Conservation (phyloP, 106 monocot species). For the Agapanthus africanus region DNA sequence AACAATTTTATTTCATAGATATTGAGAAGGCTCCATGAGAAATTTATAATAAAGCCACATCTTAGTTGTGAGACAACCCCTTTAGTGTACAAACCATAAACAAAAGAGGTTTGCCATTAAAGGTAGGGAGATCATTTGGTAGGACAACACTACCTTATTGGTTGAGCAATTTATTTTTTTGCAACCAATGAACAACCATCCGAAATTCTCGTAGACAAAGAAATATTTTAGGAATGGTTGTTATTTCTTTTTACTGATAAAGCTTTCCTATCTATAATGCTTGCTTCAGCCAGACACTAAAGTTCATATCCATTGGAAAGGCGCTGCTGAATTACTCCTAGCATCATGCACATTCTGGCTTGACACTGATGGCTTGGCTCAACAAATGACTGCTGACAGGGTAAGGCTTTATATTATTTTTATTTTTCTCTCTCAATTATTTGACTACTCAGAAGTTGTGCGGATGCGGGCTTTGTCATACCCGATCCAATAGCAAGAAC, state of each 20-base stretch:
- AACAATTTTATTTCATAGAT: too few relatives aligned
- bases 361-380: slow-evolving; percentile 39
- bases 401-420: slow-evolving; percentile 21
- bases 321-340: slow-evolving; percentile 89
- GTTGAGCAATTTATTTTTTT: too few relatives aligned
- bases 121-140: neutral
- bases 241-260: neutral
- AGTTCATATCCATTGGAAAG: slow-evolving; percentile 94
- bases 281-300: slow-evolving; percentile 29
- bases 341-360: slow-evolving; percentile 75
- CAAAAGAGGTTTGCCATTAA: too few relatives aligned
- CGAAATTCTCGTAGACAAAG: too few relatives aligned
- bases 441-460: neutral
- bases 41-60: too few relatives aligned
- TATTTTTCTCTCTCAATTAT: neutral
- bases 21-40: too few relatives aligned
- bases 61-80: too few relatives aligned
- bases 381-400: slow-evolving; percentile 46
- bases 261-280: neutral
- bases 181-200: too few relatives aligned
- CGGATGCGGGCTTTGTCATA: neutral
- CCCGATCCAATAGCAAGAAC: too few relatives aligned
- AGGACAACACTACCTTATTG: neutral
- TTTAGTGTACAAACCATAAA: too few relatives aligned
- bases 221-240: neutral